Evolutionary conservation across 495 filamentous ascomycete species (phyloP).

Genomic region (Penicillium bovifimosum): DNA sequence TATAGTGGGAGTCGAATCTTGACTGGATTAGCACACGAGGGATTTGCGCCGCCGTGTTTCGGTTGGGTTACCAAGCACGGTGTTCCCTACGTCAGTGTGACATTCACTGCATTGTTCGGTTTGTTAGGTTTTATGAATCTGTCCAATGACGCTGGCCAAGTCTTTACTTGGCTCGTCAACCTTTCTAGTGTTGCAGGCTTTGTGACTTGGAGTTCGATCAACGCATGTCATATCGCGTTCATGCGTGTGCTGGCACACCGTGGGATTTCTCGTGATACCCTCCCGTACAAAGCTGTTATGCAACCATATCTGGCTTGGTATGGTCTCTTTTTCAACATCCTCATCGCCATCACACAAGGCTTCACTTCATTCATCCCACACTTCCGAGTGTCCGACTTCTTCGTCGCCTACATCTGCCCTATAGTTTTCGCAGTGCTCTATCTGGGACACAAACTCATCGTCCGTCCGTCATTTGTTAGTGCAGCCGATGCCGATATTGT

Average conservation of each 20-base stretch:
- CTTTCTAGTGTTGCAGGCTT: slow-evolving; percentile 58
- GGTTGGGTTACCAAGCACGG: slow-evolving; percentile 39
- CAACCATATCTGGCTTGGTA: slow-evolving; percentile 51
- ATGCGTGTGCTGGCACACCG: slow-evolving; percentile 47
- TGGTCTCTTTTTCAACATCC: slow-evolving; percentile 52
- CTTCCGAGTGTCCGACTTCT: slow-evolving; percentile 49
- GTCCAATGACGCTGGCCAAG: slow-evolving; percentile 27
- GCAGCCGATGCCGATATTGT: slow-evolving; percentile 36
- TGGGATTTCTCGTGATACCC: slow-evolving; percentile 41
- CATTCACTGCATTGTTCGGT: slow-evolving; percentile 41
- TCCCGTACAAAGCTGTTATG: slow-evolving; percentile 50
- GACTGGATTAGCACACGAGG: slow-evolving; percentile 53
- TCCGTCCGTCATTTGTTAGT: slow-evolving; percentile 26
- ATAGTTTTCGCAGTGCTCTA: slow-evolving; percentile 50
- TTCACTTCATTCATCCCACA: slow-evolving; percentile 56
- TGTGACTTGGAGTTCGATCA: slow-evolving; percentile 57
- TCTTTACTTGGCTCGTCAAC: slow-evolving; percentile 53
- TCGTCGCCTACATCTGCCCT: slow-evolving; percentile 49
- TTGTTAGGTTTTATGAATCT: slow-evolving; percentile 48
- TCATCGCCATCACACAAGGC: slow-evolving; percentile 58
- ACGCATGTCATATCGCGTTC: slow-evolving; percentile 53
- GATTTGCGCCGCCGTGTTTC: slow-evolving; percentile 54
- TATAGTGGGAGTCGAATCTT: slow-evolving; percentile 66
- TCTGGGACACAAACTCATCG: slow-evolving; percentile 45
- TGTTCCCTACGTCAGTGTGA: slow-evolving; percentile 46